phyloP scores from a whole-genome alignment of 352 stramenopile species.

The Globisporangium irregulare region DNA sequence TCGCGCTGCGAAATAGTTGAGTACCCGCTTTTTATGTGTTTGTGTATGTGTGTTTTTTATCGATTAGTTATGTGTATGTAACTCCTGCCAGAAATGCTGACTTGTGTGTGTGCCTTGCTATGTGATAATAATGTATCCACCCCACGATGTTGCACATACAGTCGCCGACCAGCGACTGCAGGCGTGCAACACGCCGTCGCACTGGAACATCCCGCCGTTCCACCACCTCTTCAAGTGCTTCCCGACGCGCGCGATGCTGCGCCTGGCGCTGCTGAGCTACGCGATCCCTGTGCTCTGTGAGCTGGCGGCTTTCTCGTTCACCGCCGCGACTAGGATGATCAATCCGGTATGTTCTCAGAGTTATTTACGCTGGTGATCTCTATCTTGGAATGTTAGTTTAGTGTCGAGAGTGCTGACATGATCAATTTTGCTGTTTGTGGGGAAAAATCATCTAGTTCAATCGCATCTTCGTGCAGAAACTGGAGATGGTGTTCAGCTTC shows the following conservation, averaged over 20 bases:
- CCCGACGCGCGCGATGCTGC: conserved; percentile 70
- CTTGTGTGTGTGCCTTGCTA: conserved; percentile 7
- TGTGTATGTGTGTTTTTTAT: conserved; percentile 11
- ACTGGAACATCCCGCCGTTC: conserved; percentile 84
- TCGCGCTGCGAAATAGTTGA: conserved; percentile 72
- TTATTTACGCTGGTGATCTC: neutral
- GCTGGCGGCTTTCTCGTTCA: conserved; percentile 83
- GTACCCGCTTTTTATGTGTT: neutral
- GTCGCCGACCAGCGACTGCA: conserved; percentile 67
- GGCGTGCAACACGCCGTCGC: conserved; percentile 74
- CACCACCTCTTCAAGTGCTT: conserved; percentile 83
- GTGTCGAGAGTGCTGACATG: neutral
- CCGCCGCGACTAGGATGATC: conserved; percentile 81
- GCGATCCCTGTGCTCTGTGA: conserved; percentile 81
- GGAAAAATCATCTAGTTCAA: conserved; percentile 57
- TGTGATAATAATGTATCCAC: conserved; percentile 5
- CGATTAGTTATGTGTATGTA: conserved; percentile 7
- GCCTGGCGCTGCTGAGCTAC: conserved; percentile 77
- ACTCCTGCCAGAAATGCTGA: neutral
- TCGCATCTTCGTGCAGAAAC: conserved; percentile 74
- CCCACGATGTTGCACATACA: conserved; percentile 15
- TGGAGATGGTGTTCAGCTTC: conserved; percentile 88
- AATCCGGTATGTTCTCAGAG: conserved; percentile 54
- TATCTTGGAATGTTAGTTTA: neutral
- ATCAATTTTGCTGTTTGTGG: neutral